A percentile compares a stretch with the other conserved stretches of the same genome.
phyloP scores from a whole-genome alignment of 2,329 filamentous ascomycete genomes.

The Neoascochyta sp. region DNA sequence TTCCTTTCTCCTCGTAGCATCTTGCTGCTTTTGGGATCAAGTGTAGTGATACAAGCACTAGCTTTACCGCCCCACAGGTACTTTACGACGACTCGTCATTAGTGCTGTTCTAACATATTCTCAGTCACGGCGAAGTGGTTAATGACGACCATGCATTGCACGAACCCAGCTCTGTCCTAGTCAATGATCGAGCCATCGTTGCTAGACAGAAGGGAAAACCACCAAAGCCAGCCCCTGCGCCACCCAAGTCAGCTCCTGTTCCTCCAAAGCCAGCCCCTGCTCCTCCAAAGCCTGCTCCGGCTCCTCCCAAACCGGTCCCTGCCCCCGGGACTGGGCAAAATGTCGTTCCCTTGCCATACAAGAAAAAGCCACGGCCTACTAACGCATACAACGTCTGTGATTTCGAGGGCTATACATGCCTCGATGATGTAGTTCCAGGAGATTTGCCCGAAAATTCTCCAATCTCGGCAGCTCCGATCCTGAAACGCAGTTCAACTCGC shows the following conservation, averaged over 20 bases:
- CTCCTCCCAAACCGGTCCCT: constrained; percentile 1
- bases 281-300: constrained; percentile 1
- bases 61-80: constrained; percentile 1
- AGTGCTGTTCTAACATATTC: constrained; percentile 1
- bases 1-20: constrained; percentile 3
- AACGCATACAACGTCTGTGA: constrained; percentile 2
- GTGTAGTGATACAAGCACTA: constrained; percentile 1
- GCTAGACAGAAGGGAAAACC: constrained; percentile 1
- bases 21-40: constrained; percentile 2
- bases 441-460: constrained; percentile 1
- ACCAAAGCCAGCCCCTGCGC: too few species aligned
- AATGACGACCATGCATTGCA: constrained; percentile 2
- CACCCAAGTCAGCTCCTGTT: too few species aligned
- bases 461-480: constrained; percentile 1
- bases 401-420: constrained; percentile 3
- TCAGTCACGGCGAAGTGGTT: constrained; percentile 1
- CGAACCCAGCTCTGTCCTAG: constrained; percentile 1
- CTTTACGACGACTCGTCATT: constrained; percentile 1
- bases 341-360: constrained; percentile 3
- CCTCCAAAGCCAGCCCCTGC: constrained; percentile 1
- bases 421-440: constrained; percentile 1
- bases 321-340: constrained; percentile 2
- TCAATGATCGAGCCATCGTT: constrained; percentile 2
- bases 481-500: constrained; percentile 2
- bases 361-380: constrained; percentile 2